These are phyloP conservation scores for Phytophthora hibernalis DNA, from an alignment of 352 stramenopile species.

Conservation along the genomic window DNA sequence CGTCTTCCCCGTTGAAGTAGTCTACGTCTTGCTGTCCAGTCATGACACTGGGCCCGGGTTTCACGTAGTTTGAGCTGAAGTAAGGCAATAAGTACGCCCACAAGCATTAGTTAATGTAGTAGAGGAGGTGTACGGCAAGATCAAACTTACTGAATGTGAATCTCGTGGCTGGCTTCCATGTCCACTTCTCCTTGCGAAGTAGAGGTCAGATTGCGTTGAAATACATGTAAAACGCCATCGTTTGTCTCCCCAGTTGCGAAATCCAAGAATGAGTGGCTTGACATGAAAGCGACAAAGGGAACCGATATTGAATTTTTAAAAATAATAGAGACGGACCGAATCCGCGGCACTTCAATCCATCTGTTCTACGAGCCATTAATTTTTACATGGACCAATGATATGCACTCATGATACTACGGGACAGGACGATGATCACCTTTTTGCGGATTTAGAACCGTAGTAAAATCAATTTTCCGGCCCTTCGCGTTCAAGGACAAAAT, in stretches of 20 bases:
- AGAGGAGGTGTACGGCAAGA: too few species aligned
- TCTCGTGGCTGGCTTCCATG: too few species aligned
- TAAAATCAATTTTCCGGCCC: background rate
- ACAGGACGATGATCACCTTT: background rate
- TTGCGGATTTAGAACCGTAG: background rate
- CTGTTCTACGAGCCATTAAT: background rate
- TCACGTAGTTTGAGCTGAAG: too few species aligned
- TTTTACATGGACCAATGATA: too few species aligned
- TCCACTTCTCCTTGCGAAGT: background rate
- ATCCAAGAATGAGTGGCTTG: background rate
- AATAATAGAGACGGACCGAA: background rate
- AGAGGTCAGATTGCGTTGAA: background rate
- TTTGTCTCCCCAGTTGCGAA: too few species aligned
- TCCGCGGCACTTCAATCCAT: background rate
- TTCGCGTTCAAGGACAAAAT: background rate
- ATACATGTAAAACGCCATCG: background rate
- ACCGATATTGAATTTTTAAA: background rate
- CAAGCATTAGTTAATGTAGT: too few species aligned
- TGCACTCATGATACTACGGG: background rate
- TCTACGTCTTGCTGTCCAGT: too few species aligned
- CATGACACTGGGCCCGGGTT: too few species aligned
- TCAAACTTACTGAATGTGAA: too few species aligned
- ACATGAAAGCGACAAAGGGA: background rate
- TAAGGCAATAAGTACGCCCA: too few species aligned
- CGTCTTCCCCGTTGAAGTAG: too few species aligned